Evolutionary conservation across 202 grass and related monocot species (phyloP), one percentile per base, ranked within the genome.

Genomic region (Schoenoplectus triqueter): DNA sequence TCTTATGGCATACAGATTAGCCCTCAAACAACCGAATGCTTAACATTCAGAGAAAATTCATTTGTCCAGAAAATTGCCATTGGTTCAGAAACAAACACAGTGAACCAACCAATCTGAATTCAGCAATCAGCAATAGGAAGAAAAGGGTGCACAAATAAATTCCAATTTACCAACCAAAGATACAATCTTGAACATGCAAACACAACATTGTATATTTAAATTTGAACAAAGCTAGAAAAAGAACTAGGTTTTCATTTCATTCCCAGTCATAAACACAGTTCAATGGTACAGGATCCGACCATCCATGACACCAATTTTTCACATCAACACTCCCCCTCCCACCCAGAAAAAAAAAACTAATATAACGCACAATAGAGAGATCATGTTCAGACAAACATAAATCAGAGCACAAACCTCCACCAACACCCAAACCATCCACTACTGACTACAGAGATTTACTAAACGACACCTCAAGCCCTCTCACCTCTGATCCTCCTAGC

Each of bases 401-500:
- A 31, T 31, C 31, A 31, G 31, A 31, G 31, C 31, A 31, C 31
- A 31, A 31, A 31, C 31, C 31, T 31, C 31, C 6, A 17, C 49
- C 8, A 50, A 13, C 80, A 61, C 69, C 47, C n/a, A 69, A 41
- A 20, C 54, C 55, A 20, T 67, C 80, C 64, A 77, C 0, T 7
- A 31, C 31, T 31, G 31, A 21, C 52, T 20, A 85, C 15, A 54
- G 31, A 31, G 17, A 59, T 18, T 15, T 1, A 0, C 18, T 47
- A 40, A 51, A 47, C 2, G 0, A 6, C 15, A 11, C 10, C 41
- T 82, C 87, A 95, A 10, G 91, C 89, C 86, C 93, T 91, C 91
- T 95, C 91, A 0, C 93, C 91, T 47, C 89, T 84, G 86, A 95
- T 95, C 69, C 93, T 88, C 59, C 87, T 87, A 0, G 93, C 89